Evolutionary conservation across 768 basidiomycete genomes (phyloP).

Genomic region (Mycena rebaudengoi): DNA sequence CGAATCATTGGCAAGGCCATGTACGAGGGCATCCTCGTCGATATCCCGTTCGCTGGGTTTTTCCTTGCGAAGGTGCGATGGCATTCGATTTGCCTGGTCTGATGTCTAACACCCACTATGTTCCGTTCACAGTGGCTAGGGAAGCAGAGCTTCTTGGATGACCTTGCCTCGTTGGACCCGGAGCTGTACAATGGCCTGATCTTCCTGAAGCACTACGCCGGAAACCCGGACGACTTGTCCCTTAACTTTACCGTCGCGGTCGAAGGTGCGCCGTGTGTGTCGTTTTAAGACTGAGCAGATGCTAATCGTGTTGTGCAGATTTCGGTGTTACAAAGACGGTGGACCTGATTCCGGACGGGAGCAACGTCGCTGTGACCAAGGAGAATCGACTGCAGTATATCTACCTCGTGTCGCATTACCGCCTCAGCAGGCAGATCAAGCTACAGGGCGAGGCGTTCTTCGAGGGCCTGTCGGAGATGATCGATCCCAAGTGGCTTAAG

Average conservation of each 20-base stretch:
- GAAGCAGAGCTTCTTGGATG: conserved; percentile 91
- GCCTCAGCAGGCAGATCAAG: conserved; percentile 89
- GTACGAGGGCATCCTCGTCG: conserved; percentile 95
- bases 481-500: conserved; percentile 90
- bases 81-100: neutral
- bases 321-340: conserved; percentile 80
- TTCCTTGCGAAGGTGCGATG: conserved; percentile 82
- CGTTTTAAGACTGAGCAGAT: too few species aligned
- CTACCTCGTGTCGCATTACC: conserved; percentile 87
- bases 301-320: too few species aligned
- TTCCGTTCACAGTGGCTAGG: conserved; percentile 77
- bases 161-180: conserved; percentile 89
- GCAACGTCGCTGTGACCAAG: conserved; percentile 83
- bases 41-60: conserved; percentile 95
- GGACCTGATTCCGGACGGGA: conserved; percentile 84
- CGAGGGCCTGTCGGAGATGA: conserved; percentile 90
- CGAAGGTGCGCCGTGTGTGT: conserved; percentile 65
- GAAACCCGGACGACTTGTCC: conserved; percentile 86
- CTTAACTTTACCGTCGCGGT: conserved; percentile 89
- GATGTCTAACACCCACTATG: neutral
- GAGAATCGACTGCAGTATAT: conserved; percentile 94
- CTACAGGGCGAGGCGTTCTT: conserved; percentile 88
- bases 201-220: conserved; percentile 91
- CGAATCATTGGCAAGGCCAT: conserved; percentile 95
- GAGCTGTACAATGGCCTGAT: conserved; percentile 93